Evolutionary conservation across 176 grass and related monocot genomes (phyloP), one percentile per base, ranked within the genome.

Genomic region (Cocos nucifera): DNA sequence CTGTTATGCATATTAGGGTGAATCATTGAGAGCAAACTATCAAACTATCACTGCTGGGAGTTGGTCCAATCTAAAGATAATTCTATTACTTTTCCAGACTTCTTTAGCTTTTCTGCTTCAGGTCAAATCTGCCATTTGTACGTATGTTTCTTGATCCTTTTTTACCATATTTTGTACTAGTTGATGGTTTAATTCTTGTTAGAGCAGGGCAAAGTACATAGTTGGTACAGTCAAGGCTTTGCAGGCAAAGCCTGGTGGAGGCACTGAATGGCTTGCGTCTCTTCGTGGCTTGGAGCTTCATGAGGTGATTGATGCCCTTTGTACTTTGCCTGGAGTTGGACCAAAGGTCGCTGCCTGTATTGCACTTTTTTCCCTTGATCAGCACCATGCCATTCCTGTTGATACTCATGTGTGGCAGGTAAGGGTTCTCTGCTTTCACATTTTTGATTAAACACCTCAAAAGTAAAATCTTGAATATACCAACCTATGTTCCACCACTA

Each of bases 321-420:
- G 93, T 62, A 91, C 75, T 65, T 75, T 97, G 32, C 87, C 84
- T 15, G 93, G 93, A 56, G 93, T 97, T 54, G 87, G 93, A 27
- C 87, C 93, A 25, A 91, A 91, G 79, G 87, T 97, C 54, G 93
- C 93, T 60, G 80, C 93, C 51, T 97, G 84, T 68, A 85, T 97
- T 73, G 84, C 84, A 62, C 77, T 97, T 17, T 97, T 97, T 78
- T 97, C 93, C 28, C 86, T 97, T 25, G 84, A 97, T 67, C 78
- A 97, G 71, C 85, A 97, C 54, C 93, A 97, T 69, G 84, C 84
- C 54, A 77, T 97, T 78, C 93, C 87, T 75, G 81, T 97, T 2
- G 93, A 97, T 32, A 97, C 84, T 56, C 93, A 97, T 81, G 93
- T 91, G 61, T 91, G 87, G 87, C 83, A 88, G 87, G 87, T 97